Evolutionary conservation across 139 green algal genomes (phyloP).

Genomic region (Gonium pectorale): DNA sequence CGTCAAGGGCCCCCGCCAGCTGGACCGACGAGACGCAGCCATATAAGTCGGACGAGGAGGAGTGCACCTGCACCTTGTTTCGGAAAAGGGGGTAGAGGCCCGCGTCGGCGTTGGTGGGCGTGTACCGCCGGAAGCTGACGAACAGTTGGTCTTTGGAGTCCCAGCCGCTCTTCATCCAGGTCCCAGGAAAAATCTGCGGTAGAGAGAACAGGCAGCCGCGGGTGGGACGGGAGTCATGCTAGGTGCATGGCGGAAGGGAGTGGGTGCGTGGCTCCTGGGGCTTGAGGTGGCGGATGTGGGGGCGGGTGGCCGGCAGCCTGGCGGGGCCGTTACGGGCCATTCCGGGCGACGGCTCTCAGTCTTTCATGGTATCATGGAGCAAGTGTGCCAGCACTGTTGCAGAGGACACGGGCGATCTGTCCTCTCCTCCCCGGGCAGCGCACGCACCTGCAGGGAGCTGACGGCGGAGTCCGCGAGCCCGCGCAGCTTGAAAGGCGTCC

Average conservation of each 20-base stretch:
- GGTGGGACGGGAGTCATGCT: too few relatives aligned
- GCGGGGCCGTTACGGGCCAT: too few relatives aligned
- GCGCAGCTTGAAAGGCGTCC: neutral
- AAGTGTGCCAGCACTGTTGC: too few relatives aligned
- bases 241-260: too few relatives aligned
- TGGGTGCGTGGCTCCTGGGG: too few relatives aligned
- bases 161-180: slow-evolving; percentile 5
- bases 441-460: slow-evolving; percentile 9
- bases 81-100: neutral
- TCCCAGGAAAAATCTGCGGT: neutral
- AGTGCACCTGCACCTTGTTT: slow-evolving; percentile 20
- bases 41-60: neutral
- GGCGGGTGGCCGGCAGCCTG: too few relatives aligned
- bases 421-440: too few relatives aligned
- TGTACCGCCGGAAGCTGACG: slow-evolving; percentile 6
- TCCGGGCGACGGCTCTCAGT: too few relatives aligned
- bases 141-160: neutral
- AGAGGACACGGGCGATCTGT: too few relatives aligned
- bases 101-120: neutral
- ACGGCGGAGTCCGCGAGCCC: neutral
- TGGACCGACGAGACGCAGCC: neutral
- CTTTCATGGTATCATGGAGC: too few relatives aligned
- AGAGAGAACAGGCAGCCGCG: too few relatives aligned
- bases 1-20: neutral
- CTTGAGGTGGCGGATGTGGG: too few relatives aligned